Evolutionary conservation across 2,329 filamentous ascomycete species (phyloP), one percentile per base, ranked within the genome.

Genomic region (Exophiala sideris): DNA sequence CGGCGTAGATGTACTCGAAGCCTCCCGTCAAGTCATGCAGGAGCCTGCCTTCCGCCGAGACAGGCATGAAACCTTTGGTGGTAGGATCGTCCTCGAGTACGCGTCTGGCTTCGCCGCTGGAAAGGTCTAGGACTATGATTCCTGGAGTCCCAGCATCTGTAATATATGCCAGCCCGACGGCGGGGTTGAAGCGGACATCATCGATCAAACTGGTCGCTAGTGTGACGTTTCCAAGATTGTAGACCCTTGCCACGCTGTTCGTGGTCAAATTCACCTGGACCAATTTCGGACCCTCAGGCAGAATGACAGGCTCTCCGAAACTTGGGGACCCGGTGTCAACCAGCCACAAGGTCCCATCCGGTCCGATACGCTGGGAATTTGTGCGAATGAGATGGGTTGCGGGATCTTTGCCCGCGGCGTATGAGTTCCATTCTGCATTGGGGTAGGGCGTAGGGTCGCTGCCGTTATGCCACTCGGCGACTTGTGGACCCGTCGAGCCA

Each of bases 131-230:
- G 11, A 69, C 60, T 24, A 68, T 64, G 18, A 68, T 55, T n/a
- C 20, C 44, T 6, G 47, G 47, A 16, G 45, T 38, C 3, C 41
- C 52, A 5, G 36, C 47, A 33, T 58, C 56, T 10, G 56, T 58
- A n/a, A 72, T 56, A 44, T 71, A 68, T 8, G 70, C 45, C 3
- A 64, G 50, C 10, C 38, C 48, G 6, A 52, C 53, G 2, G 59
- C 49, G 48, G 57, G 53, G 24, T 66, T 67, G 61, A 71, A 72
- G 35, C 67, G 70, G 8, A 73, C 60, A 51, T 73, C 70, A 48
- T 72, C 69, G 18, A 71, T 60, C 8, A 65, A 52, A 48, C 67
- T 68, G 48, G 61, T 62, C 2, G 56, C 60, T 11, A 62, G 60
- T 10, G 48, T 50, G 40, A 50, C 48, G 20, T 50, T 68, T 40